Evolutionary conservation across 345 rosid species (phyloP).

Genomic region (Lepidium sativum): DNA sequence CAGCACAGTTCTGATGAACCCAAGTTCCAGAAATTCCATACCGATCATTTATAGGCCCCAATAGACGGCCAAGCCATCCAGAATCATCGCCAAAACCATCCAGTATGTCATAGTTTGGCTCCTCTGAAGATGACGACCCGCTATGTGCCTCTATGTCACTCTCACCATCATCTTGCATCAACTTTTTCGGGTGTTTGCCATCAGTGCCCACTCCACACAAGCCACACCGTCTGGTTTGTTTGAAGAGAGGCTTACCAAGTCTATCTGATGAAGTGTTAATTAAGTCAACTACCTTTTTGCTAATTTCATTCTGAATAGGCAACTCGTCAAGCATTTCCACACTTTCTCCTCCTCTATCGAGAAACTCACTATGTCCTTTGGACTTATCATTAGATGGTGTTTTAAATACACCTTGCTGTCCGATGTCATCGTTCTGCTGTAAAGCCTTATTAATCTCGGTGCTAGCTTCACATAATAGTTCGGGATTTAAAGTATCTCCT

Average conservation of each 20-base stretch:
- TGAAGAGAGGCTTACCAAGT: slow-evolving; percentile 40
- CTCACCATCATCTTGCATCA: slow-evolving; percentile 54
- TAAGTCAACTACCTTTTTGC: slow-evolving; percentile 19
- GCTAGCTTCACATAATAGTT: slow-evolving; percentile 22
- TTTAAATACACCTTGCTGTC: slow-evolving; percentile 20
- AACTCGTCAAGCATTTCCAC: slow-evolving; percentile 29
- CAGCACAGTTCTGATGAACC: slow-evolving; percentile 98
- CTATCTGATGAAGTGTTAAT: slow-evolving; percentile 28
- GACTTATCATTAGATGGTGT: slow-evolving; percentile 23
- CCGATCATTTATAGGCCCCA: slow-evolving; percentile 93
- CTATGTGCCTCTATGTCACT: slow-evolving; percentile 74
- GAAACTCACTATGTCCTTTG: slow-evolving; percentile 25
- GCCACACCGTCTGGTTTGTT: slow-evolving; percentile 84
- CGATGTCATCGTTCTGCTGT: slow-evolving; percentile 16
- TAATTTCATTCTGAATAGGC: slow-evolving; percentile 30
- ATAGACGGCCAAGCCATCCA: slow-evolving; percentile 90
- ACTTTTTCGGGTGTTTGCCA: slow-evolving; percentile 82
- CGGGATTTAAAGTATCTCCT: slow-evolving; percentile 6
- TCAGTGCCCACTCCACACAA: slow-evolving; percentile 95
- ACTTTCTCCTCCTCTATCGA: slow-evolving; percentile 27
- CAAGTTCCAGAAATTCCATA: slow-evolving; percentile 96
- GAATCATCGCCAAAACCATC: slow-evolving; percentile 97
- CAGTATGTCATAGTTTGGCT: slow-evolving; percentile 72
- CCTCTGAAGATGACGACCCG: slow-evolving; percentile 83
- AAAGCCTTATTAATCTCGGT: slow-evolving; percentile 20